These are phyloP conservation scores for Diaporthe citriasiana DNA, from an alignment of 2,329 filamentous ascomycete genomes.

Conservation along the genomic window DNA sequence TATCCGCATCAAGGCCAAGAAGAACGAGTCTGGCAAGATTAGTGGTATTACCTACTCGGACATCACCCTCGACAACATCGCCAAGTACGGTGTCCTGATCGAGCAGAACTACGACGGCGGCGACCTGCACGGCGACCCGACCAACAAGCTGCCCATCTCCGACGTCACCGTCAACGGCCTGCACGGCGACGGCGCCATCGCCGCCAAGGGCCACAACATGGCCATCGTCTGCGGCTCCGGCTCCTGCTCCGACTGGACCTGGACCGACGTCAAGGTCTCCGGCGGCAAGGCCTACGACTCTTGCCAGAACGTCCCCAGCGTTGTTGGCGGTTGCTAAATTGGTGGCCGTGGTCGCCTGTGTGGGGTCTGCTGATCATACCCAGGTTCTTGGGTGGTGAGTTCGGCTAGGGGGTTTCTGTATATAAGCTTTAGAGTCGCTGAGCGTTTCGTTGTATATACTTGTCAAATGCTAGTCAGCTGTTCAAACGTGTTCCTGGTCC, in stretches of 20 bases:
- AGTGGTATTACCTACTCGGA: slow-evolving; percentile 26
- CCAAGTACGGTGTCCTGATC: slow-evolving; percentile 41
- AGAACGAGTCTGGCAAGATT: slow-evolving; percentile 24
- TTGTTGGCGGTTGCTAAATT: slow-evolving; percentile 21
- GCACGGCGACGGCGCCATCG: slow-evolving; percentile 32
- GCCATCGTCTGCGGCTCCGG: slow-evolving; percentile 40
- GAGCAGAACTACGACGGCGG: slow-evolving; percentile 42
- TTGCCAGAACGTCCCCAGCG: slow-evolving; percentile 38
- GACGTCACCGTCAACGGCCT: slow-evolving; percentile 36
- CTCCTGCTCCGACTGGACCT: slow-evolving; percentile 41
- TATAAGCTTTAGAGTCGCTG: slow-evolving; percentile 26
- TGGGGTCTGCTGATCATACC: not conserved
- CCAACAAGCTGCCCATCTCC: slow-evolving; percentile 40
- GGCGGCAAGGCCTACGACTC: slow-evolving; percentile 31
- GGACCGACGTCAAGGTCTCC: slow-evolving; percentile 33
- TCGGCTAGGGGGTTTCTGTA: slow-evolving; percentile 16
- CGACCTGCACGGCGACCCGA: slow-evolving; percentile 35
- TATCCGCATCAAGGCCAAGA: slow-evolving; percentile 38
- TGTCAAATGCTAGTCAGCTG: slow-evolving; percentile 18
- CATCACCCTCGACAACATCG: slow-evolving; percentile 35
- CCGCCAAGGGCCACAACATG: slow-evolving; percentile 24
- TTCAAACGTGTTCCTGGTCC: not conserved
- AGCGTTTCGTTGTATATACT: slow-evolving; percentile 21
- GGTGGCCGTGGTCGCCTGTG: not conserved
- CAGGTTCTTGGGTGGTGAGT: not conserved